phyloP scores from a whole-genome alignment of 192 early-diverging fungal genomes.

The Coemansia sp. region DNA sequence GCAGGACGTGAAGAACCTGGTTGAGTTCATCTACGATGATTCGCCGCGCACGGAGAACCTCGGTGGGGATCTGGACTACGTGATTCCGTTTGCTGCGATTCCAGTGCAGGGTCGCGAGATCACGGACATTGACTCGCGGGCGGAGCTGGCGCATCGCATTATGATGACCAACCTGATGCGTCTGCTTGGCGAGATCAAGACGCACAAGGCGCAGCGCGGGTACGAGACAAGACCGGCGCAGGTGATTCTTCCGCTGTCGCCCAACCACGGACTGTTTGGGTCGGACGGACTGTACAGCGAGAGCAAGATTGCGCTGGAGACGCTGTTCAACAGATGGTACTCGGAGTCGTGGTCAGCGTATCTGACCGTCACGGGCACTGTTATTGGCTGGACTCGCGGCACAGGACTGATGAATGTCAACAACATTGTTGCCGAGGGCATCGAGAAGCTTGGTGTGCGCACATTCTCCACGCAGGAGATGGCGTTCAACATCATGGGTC shows the following conservation, averaged over 20 bases:
- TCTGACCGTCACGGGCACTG: slow-evolving; percentile 86
- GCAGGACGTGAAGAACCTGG: slow-evolving; percentile 78
- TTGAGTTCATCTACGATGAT: slow-evolving; percentile 87
- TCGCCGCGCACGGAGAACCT: slow-evolving; percentile 66
- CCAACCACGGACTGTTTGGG: slow-evolving; percentile 96
- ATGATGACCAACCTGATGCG: slow-evolving; percentile 95
- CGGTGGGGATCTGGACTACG: slow-evolving; percentile 90
- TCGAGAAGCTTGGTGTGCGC: slow-evolving; percentile 87
- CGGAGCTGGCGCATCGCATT: slow-evolving; percentile 91
- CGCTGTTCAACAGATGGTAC: slow-evolving; percentile 90
- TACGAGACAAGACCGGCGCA: slow-evolving; percentile 89
- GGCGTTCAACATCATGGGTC: slow-evolving; percentile 93
- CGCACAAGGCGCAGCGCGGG: slow-evolving; percentile 76
- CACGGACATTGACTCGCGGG: slow-evolving; percentile 81
- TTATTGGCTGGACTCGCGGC: slow-evolving; percentile 96
- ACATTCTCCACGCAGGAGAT: slow-evolving; percentile 95
- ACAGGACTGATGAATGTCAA: slow-evolving; percentile 94
- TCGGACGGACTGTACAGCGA: slow-evolving; percentile 91
- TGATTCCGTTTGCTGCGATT: slow-evolving; percentile 95
- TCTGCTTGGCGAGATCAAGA: slow-evolving; percentile 85
- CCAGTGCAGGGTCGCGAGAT: slow-evolving; percentile 87
- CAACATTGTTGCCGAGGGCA: slow-evolving; percentile 89
- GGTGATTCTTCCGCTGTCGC: slow-evolving; percentile 87
- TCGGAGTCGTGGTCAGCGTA: slow-evolving; percentile 89
- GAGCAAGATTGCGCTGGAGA: slow-evolving; percentile 92